A percentile compares a stretch with the other conserved stretches of the same genome.
Evolutionary conservation across 192 early-diverging fungal species (phyloP).

Genomic region (Entomortierella lignicola): DNA sequence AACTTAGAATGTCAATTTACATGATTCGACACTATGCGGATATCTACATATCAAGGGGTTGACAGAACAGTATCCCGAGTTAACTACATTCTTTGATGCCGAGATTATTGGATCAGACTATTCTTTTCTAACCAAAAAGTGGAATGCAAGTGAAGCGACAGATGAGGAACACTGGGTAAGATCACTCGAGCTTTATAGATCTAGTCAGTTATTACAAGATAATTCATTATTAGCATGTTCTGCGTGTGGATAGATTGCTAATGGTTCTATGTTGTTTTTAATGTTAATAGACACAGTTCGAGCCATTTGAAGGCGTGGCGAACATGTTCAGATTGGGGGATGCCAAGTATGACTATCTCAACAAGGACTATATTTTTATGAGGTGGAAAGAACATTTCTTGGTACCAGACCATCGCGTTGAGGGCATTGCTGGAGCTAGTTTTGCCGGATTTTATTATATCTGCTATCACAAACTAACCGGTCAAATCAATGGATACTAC

Average conservation of each 20-base stretch:
- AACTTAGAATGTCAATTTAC: conserved; percentile 73
- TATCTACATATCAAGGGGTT: conserved; percentile 85
- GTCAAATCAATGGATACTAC: conserved; percentile 72
- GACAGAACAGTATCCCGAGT: conserved; percentile 81
- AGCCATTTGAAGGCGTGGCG: conserved; percentile 44
- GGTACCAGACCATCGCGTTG: conserved; percentile 84
- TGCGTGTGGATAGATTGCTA: no score
- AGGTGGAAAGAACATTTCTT: conserved; percentile 94
- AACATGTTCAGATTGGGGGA: conserved; percentile 56
- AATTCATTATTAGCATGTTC: no score
- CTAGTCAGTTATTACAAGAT: no score
- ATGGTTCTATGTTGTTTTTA: neutral
- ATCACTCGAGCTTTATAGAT: neutral
- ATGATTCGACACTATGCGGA: conserved; percentile 78
- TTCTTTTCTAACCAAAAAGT: conserved; percentile 85
- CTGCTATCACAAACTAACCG: conserved; percentile 71
- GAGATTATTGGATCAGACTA: conserved; percentile 83
- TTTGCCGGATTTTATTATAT: conserved; percentile 93
- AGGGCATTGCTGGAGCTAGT: conserved; percentile 79
- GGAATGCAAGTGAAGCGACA: conserved; percentile 78
- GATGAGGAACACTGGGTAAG: conserved; percentile 83
- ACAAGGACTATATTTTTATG: conserved; percentile 80
- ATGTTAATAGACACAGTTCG: conserved; percentile 56
- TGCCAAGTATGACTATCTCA: conserved; percentile 56
- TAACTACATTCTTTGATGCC: conserved; percentile 90